Percentiles rank a stretch among this genome's conserved stretches.
phyloP scores from a whole-genome alignment of 345 rosid genomes.

The Brassica incana region DNA sequence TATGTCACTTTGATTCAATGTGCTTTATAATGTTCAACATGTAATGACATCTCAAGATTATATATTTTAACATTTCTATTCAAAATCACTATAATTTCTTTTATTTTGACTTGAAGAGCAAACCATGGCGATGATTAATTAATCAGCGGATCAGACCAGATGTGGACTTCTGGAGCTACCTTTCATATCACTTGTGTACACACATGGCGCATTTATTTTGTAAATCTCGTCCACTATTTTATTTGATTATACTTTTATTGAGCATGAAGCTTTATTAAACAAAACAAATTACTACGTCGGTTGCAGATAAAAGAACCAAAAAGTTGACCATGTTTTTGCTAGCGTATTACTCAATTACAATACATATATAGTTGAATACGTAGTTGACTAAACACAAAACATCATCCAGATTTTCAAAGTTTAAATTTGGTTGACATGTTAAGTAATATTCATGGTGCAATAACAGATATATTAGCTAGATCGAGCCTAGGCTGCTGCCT shows the following conservation, averaged over 20 bases:
- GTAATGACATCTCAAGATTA: not conserved
- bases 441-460: not conserved
- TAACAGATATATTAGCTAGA: not conserved
- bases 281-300: not conserved
- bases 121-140: constrained; percentile 38
- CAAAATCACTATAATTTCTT: not conserved
- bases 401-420: not conserved
- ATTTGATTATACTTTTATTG: not conserved
- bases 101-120: constrained; percentile 18
- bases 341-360: not conserved
- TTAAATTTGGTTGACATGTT: not conserved
- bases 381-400: not conserved
- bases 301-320: constrained; percentile 17
- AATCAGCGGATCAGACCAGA: constrained; percentile 14
- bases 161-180: constrained; percentile 15
- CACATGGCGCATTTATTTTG: constrained; percentile 29
- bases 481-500: no score
- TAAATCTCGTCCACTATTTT: constrained; percentile 12
- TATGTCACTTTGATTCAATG: not conserved
- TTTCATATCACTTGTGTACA: constrained; percentile 6
- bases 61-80: not conserved
- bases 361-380: not conserved
- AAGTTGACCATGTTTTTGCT: constrained; percentile 7
- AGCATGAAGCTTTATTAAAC: constrained; percentile 10
- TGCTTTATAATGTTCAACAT: not conserved